Percentiles rank a stretch among this genome's conserved stretches.
Evolutionary conservation across 1,284 basidiomycete species (phyloP).

Genomic region (Rhizoctonia solani): DNA sequence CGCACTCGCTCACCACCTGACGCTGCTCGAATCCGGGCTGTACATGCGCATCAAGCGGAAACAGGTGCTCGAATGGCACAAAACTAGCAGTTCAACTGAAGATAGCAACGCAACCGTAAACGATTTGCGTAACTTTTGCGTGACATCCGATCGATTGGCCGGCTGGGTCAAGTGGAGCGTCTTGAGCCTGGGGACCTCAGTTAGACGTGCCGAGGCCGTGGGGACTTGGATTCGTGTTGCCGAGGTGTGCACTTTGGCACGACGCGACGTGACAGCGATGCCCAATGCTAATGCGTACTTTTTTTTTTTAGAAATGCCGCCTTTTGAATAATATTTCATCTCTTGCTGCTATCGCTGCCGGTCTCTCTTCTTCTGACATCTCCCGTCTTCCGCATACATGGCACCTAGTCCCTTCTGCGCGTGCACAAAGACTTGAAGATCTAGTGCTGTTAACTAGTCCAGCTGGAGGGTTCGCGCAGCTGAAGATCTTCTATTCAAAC

Average conservation of each 20-base stretch:
- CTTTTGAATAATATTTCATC: slow-evolving; percentile 67
- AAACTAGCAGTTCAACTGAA: slow-evolving; percentile 38
- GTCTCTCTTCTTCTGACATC: slow-evolving; percentile 62
- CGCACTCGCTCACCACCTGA: slow-evolving; percentile 66
- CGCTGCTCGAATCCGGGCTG: slow-evolving; percentile 59
- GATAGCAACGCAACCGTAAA: slow-evolving; percentile 47
- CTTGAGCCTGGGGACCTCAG: slow-evolving; percentile 55
- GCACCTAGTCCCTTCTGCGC: slow-evolving; percentile 55
- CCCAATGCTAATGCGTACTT: too few species aligned
- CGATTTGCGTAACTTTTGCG: slow-evolving; percentile 60
- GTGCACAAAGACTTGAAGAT: slow-evolving; percentile 55
- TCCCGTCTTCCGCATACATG: slow-evolving; percentile 65
- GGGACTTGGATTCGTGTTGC: slow-evolving; percentile 77
- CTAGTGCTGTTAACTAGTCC: slow-evolving; percentile 62
- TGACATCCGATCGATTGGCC: slow-evolving; percentile 62
- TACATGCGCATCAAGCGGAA: slow-evolving; percentile 63
- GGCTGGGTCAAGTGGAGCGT: slow-evolving; percentile 69
- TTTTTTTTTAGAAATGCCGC: slow-evolving; percentile 60
- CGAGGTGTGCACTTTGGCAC: slow-evolving; percentile 55
- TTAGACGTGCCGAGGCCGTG: slow-evolving; percentile 60
- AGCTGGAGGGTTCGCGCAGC: slow-evolving; percentile 59
- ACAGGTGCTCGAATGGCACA: slow-evolving; percentile 63
- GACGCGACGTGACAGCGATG: neutral
- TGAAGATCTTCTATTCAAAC: slow-evolving; percentile 55
- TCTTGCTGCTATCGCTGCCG: slow-evolving; percentile 66